These are phyloP conservation scores for Salinomyces thailandicus DNA, from an alignment of 2,329 filamentous ascomycete genomes.

Conservation along the genomic window DNA sequence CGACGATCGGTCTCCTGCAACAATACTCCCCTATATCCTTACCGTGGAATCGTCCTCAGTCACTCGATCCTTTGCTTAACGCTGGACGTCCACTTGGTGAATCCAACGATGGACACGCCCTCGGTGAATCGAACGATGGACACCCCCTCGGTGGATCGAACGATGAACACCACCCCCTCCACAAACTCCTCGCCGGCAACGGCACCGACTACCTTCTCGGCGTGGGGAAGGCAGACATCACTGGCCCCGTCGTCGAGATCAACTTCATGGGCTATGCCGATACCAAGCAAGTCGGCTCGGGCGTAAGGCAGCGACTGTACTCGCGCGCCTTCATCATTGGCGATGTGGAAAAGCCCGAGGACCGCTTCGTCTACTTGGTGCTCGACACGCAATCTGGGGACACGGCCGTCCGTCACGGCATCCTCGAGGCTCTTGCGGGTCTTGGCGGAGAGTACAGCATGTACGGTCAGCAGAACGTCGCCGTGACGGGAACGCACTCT, in stretches of 20 bases:
- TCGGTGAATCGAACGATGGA: background rate
- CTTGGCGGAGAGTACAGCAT: conserved; percentile 62
- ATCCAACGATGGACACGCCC: conserved; percentile 2
- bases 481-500: conserved; percentile 85
- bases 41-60: too few species aligned
- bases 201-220: conserved; percentile 48
- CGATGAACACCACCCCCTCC: conserved; percentile 2
- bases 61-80: background rate
- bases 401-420: conserved; percentile 78
- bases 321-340: conserved; percentile 83
- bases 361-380: conserved; percentile 78
- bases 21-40: conserved; percentile 1
- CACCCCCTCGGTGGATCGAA: conserved; percentile 1
- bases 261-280: conserved; percentile 90
- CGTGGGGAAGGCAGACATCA: conserved; percentile 63
- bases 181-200: background rate
- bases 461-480: conserved; percentile 72
- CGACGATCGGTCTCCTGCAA: conserved; percentile 11
- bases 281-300: conserved; percentile 68
- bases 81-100: background rate
- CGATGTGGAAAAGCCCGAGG: conserved; percentile 50
- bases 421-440: conserved; percentile 59
- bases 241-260: conserved; percentile 76
- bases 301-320: conserved; percentile 77
- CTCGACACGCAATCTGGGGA: conserved; percentile 82